These are phyloP conservation scores for Daldinia childiae DNA, from an alignment of 495 filamentous ascomycete genomes.

Conservation along the genomic window DNA sequence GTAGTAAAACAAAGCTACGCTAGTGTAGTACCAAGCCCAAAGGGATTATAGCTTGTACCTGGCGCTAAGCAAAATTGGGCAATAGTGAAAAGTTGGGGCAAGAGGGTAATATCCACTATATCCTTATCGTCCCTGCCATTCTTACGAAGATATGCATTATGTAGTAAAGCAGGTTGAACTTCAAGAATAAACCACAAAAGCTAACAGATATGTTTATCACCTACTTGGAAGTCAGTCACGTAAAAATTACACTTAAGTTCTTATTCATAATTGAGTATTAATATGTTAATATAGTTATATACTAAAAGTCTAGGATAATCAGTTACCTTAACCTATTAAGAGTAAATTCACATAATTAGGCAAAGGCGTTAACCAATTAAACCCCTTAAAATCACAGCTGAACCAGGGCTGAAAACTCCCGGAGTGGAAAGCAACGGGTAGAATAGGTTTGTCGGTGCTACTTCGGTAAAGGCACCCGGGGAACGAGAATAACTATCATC, in stretches of 20 bases:
- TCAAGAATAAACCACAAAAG: no score
- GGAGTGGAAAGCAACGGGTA: background rate
- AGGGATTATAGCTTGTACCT: background rate
- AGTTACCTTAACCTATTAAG: no score
- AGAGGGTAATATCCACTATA: no score
- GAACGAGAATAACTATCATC: constrained; percentile 12
- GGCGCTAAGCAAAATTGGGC: background rate
- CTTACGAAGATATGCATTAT: no score
- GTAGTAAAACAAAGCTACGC: background rate
- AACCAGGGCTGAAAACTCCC: background rate
- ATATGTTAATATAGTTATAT: no score
- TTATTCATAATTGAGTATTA: no score
- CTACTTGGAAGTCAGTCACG: no score
- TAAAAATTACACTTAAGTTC: no score
- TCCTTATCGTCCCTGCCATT: no score
- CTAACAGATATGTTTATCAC: no score
- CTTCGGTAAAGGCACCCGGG: constrained; percentile 30
- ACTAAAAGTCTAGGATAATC: no score
- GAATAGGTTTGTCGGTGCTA: constrained; percentile 33
- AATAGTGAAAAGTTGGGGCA: background rate
- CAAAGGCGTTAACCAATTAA: background rate
- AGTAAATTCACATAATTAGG: background rate
- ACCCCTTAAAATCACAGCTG: background rate
- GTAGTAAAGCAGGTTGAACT: no score
- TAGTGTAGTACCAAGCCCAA: background rate